Base-by-base conservation (phyloP, 371 early-diverging fungal genomes). In the Blakeslea trispora region DNA sequence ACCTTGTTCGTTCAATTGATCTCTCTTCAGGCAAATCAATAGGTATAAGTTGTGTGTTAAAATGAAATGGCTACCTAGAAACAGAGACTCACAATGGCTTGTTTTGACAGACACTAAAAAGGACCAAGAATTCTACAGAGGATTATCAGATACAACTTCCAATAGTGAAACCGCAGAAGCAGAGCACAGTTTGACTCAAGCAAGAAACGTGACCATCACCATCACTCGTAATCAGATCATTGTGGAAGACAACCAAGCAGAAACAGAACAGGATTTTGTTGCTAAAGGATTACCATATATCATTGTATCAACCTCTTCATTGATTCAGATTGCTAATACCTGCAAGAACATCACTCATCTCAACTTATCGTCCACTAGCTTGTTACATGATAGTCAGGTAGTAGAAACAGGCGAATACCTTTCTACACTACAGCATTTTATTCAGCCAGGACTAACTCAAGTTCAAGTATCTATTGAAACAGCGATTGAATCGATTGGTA, bases 381-480 rank as follows among this genome's bases (percentile, higher is more conserved):
- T 87, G 19, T 50, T 72, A 15, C 42, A 61, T 19, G 87, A 87
- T 60, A 77, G 72, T 24, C 40, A 72, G 17, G 69, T 82, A 40
- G 65, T 53, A 23, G 85, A 87, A 53, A 87, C 84, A 4, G 82
- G 82, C 3, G 85, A 85, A 55, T 87, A 85, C 47, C 19, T 79
- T 13, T 83, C 83, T 5, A 74, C 81, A 8, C 46, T 84, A 18
- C 87, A 81, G 45, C 59, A 73, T 50, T 79, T 77, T 51, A 51
- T 76, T 14, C 83, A 79, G 45, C 72, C 77, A 13, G 81, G 82
- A 11, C 61, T 84, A 44, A 84, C 85, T 0, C 74, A 72, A 31
- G 72, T 80, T 19, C 59, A 72, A 15, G 68, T 87, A 22, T 66
- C 79, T 18, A 51, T 72, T 0, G 58, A 63, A 41, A 64, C 66